Evolutionary conservation across 257 asterid species (phyloP).

Genomic region (Gynochthodes officinalis): DNA sequence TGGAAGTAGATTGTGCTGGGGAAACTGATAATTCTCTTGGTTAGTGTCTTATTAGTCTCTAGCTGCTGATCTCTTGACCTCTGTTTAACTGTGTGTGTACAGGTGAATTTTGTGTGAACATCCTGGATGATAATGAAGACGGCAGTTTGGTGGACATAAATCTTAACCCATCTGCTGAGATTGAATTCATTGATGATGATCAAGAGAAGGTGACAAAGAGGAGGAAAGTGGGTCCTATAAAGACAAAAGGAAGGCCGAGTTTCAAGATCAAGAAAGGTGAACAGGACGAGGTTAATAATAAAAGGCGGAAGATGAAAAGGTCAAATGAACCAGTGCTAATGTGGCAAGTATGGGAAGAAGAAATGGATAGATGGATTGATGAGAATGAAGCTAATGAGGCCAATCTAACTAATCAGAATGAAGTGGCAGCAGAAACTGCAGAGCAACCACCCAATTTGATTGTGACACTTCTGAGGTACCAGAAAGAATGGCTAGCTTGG

Average conservation of each 20-base stretch:
- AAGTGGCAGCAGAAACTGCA: conserved; percentile 45
- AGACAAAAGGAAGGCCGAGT: background rate
- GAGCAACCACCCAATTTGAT: conserved; percentile 74
- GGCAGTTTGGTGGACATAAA: background rate
- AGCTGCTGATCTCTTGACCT: background rate
- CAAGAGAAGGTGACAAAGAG: conserved; percentile 11
- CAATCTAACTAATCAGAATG: conserved; percentile 57
- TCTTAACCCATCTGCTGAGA: background rate
- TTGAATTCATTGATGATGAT: background rate
- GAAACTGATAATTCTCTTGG: background rate
- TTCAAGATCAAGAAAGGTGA: background rate
- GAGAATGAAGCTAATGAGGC: conserved; percentile 48
- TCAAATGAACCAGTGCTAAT: conserved; percentile 44
- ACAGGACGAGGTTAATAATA: conserved; percentile 26
- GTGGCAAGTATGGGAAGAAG: conserved; percentile 81
- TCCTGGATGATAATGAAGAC: conserved; percentile 4
- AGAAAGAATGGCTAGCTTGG: conserved; percentile 98
- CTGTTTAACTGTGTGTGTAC: background rate
- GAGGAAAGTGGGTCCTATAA: conserved; percentile 11
- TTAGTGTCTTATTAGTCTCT: background rate
- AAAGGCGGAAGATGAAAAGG: conserved; percentile 45
- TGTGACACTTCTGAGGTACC: conserved; percentile 77
- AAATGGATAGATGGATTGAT: conserved; percentile 59
- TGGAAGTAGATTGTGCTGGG: background rate
- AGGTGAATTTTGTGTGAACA: conserved; percentile 3